Evolutionary conservation across 2,329 filamentous ascomycete genomes (phyloP).

Genomic region (Epichloe festucae): DNA sequence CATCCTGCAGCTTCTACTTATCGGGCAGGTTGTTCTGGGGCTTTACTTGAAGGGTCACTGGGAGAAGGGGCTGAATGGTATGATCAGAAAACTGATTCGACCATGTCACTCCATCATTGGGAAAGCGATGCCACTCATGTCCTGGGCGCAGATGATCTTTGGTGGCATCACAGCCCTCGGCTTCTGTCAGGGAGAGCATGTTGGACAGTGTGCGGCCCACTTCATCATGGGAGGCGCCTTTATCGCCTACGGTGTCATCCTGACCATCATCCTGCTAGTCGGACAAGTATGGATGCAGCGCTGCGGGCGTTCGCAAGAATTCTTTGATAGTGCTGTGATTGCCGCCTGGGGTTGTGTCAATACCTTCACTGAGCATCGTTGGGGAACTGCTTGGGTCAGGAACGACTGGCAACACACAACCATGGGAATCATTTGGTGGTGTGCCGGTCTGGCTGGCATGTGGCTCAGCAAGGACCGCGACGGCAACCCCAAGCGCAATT

Average conservation of each 20-base stretch:
- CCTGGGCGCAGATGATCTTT: constrained; percentile 92
- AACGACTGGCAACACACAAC: constrained; percentile 96
- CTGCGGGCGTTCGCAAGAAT: constrained; percentile 83
- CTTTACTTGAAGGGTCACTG: constrained; percentile 83
- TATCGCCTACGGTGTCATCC: constrained; percentile 79
- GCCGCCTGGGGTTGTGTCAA: constrained; percentile 94
- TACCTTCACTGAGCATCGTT: constrained; percentile 94
- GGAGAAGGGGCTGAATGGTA: constrained; percentile 68
- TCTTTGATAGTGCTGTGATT: constrained; percentile 87
- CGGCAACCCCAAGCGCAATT: constrained; percentile 78
- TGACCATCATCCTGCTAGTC: constrained; percentile 76
- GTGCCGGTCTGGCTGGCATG: constrained; percentile 76
- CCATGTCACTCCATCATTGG: constrained; percentile 68
- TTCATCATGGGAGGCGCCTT: constrained; percentile 99
- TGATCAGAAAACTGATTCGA: constrained; percentile 60
- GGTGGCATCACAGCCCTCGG: constrained; percentile 85
- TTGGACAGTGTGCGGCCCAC: constrained; percentile 86
- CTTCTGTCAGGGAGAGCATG: constrained; percentile 83
- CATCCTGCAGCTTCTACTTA: constrained; percentile 65
- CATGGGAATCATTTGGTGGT: constrained; percentile 99
- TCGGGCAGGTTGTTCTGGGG: constrained; percentile 66
- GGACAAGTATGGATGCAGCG: constrained; percentile 78
- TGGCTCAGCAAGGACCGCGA: constrained; percentile 81
- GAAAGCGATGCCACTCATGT: constrained; percentile 72
- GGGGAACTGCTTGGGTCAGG: constrained; percentile 77